Base-by-base conservation (phyloP, 805 yeast genomes). In the Saturnispora mendoncae region DNA sequence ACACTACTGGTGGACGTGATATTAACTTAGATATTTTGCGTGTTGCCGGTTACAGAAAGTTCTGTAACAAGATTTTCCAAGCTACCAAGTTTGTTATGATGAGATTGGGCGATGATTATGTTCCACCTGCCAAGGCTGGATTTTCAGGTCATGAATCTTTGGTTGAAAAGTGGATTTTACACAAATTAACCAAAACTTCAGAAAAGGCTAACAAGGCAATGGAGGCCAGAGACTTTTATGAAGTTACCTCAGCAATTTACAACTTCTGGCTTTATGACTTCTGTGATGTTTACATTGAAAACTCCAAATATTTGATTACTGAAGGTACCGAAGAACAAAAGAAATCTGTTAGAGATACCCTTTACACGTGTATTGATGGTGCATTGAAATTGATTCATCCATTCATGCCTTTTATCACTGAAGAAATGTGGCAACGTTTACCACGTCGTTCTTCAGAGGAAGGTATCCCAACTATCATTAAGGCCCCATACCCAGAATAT, bases 11-110 rank as follows among this genome's bases (percentile, higher is more conserved):
- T 68, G 97, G 97, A 55, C 80, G 97, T 68, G 98, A 92, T 58
- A 92, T 92, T 63, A 92, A 92, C 69, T 73, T 92, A 61, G 97
- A 92, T 61, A 87, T 92, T 54, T 70, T 86, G 62, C 83, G 97
- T 68, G 96, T 92, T 52, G 97, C 92, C 63, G 98, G 97, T 57
- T 92, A 92, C 80, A 79, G 98, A 68, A 92, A 92, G 75, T 92
- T 92, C 84, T 87, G 98, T 73, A 92, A 92, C 79, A 92, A 92
- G 78, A 92, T 92, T 55, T 92, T 86, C 74, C 97, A 92, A 69
- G 98, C 98, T 41, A 88, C 97, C 48, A 92, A 92, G 69, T 92
- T 92, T 58, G 97, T 87, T 33, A 70, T 92, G 65, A 78, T 88
- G 78, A 80, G 94, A 63, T 73, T 92, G 48, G 97, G 97, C 47